These are phyloP conservation scores for Lepidium campestre DNA, from an alignment of 441 rosid genomes.

Conservation along the genomic window DNA sequence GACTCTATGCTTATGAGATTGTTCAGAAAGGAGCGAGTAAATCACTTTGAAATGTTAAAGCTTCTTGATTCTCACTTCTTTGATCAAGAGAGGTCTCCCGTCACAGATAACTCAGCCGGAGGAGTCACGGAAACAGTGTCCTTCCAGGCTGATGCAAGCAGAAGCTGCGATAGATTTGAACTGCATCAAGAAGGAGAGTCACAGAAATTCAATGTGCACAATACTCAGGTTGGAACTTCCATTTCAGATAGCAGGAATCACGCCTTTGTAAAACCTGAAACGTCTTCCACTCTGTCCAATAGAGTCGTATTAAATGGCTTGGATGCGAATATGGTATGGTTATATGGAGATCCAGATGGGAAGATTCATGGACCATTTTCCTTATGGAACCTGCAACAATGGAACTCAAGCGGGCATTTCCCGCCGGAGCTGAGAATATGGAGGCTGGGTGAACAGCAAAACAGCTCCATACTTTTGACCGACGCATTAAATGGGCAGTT, in stretches of 20 bases:
- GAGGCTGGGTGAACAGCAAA: constrained; percentile 57
- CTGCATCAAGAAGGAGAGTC: constrained; percentile 29
- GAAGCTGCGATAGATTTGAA: constrained; percentile 30
- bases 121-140: constrained; percentile 35
- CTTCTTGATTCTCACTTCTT: constrained; percentile 82
- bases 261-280: constrained; percentile 28
- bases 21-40: constrained; percentile 61
- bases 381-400: constrained; percentile 53
- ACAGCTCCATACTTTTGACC: constrained; percentile 64
- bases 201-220: constrained; percentile 20
- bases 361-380: constrained; percentile 90
- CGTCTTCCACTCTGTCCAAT: constrained; percentile 31
- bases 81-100: constrained; percentile 37
- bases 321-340: constrained; percentile 71
- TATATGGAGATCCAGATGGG: constrained; percentile 81
- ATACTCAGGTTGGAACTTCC: constrained; percentile 25
- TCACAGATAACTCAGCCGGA: constrained; percentile 30
- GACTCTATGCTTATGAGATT: constrained; percentile 66
- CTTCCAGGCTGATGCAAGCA: constrained; percentile 31
- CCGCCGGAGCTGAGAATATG: constrained; percentile 76
- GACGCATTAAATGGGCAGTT: constrained; percentile 56
- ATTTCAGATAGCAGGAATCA: constrained; percentile 26
- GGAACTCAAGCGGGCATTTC: constrained; percentile 67
- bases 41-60: constrained; percentile 83
- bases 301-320: constrained; percentile 34